Evolutionary conservation across 352 stramenopile genomes (phyloP), one percentile per base, ranked within the genome.

Genomic region (Globisporangium cederbergense): DNA sequence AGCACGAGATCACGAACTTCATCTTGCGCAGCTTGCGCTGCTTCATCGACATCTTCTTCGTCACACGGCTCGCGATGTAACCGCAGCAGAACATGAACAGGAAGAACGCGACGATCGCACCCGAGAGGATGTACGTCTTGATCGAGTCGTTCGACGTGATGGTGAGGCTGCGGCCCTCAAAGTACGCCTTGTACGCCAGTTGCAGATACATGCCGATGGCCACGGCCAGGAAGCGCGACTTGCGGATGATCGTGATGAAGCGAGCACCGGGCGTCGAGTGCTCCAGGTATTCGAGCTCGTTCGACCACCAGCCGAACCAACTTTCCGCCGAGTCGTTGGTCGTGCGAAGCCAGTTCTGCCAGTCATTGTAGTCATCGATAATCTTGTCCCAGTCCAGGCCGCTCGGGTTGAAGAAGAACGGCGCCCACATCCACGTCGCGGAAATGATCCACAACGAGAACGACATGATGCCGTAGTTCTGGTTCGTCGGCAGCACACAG

Each of bases 321-420:
- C 86, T 93, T 54, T 93, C 79, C 16, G 85, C 81, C 11, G 86
- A 94, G 66, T 96, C 88, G 32, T 96, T 95, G 13, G 81, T 91
- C 45, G 86, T 94, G 13, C 66, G 77, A 61, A 99, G 91, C 96
- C 96, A 99, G 57, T 93, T 87, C 47, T 98, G 85, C 88, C 95
- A 99, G 60, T 95, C 83, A 57, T 87, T 90, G 74, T 92, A 98
- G 79, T 99, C 97, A 20, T 92, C 81, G 32, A 91, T 90, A 40
- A 98, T 89, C 73, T 98, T 97, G 75, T 98, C 93, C 96, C 96
- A 99, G 65, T 99, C 97, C 61, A 99, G 90, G 36, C 95, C 98
- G 42, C 98, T 95, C 25, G 97, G 97, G 72, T 99, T 99, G 74
- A 99, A 96, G 71, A 96, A 86, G 75, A 96, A 94, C 42, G 87